Percentiles rank a stretch among this genome's conserved stretches.
phyloP scores from a whole-genome alignment of 495 filamentous ascomycete genomes.

The Rhizodiscina lignyota region DNA sequence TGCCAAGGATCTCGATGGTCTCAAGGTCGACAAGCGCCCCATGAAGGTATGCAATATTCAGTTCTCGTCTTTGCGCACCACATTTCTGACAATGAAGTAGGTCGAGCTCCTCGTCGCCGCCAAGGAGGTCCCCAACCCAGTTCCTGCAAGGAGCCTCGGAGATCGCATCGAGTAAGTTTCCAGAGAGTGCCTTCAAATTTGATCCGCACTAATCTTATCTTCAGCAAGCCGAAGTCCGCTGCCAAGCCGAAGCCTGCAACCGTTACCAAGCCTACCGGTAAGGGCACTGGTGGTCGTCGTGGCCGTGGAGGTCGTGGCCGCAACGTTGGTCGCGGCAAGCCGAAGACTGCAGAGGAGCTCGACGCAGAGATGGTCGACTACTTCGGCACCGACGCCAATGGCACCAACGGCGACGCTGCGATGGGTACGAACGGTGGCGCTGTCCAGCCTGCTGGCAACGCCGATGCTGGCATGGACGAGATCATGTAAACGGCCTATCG shows the following conservation, averaged over 20 bases:
- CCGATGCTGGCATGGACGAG: constrained; percentile 19
- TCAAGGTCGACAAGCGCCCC: constrained; percentile 72
- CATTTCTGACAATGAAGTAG: constrained; percentile 26
- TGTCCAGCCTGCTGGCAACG: constrained; percentile 6
- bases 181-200: neutral
- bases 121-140: constrained; percentile 45
- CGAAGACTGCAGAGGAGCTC: constrained; percentile 78
- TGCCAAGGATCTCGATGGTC: constrained; percentile 61
- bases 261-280: constrained; percentile 38
- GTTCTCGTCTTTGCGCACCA: neutral
- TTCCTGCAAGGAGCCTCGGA: constrained; percentile 55
- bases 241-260: constrained; percentile 53
- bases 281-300: constrained; percentile 27
- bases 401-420: constrained; percentile 20
- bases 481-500: constrained; percentile 6
- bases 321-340: constrained; percentile 49
- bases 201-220: neutral
- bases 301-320: constrained; percentile 30
- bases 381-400: constrained; percentile 37
- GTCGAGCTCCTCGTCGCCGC: constrained; percentile 81
- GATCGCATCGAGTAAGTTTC: constrained; percentile 65
- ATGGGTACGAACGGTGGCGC: constrained; percentile 16
- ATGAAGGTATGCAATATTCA: constrained; percentile 54
- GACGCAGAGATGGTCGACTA: constrained; percentile 93
- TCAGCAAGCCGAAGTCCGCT: constrained; percentile 4